Conservation (phyloP, 2,329 filamentous ascomycete genomes). For the Paecilomyces sp. region DNA sequence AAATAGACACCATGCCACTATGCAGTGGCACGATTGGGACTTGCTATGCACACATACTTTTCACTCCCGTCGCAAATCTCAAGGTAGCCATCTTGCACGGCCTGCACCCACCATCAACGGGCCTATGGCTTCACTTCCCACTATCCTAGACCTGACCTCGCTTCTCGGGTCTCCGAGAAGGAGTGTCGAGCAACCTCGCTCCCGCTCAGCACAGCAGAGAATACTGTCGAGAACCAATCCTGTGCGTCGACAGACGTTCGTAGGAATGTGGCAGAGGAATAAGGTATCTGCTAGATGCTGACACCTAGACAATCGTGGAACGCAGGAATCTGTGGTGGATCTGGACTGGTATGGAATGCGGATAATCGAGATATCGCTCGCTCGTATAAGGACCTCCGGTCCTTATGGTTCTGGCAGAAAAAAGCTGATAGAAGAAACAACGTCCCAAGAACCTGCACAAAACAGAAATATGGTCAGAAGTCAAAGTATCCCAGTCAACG, state of each 20-base stretch:
- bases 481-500: background rate
- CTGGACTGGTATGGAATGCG: background rate
- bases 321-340: background rate
- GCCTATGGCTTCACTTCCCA: background rate
- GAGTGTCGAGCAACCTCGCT: constrained; percentile 15
- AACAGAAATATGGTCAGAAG: background rate
- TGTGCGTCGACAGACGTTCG: background rate
- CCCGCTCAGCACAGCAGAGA: constrained; percentile 1
- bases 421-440: background rate
- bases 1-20: background rate
- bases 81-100: constrained; percentile 19
- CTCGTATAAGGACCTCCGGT: background rate
- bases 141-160: constrained; percentile 16
- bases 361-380: background rate
- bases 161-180: constrained; percentile 36
- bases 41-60: constrained; percentile 21
- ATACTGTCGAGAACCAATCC: background rate
- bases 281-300: background rate
- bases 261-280: background rate
- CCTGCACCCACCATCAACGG: constrained; percentile 32
- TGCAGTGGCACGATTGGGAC: background rate
- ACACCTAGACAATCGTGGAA: background rate
- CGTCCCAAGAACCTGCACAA: background rate
- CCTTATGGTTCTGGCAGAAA: background rate
- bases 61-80: constrained; percentile 25